Evolutionary conservation across 2,329 filamentous ascomycete species (phyloP), one percentile per base, ranked within the genome.

Genomic region (Exserohilum turcica): DNA sequence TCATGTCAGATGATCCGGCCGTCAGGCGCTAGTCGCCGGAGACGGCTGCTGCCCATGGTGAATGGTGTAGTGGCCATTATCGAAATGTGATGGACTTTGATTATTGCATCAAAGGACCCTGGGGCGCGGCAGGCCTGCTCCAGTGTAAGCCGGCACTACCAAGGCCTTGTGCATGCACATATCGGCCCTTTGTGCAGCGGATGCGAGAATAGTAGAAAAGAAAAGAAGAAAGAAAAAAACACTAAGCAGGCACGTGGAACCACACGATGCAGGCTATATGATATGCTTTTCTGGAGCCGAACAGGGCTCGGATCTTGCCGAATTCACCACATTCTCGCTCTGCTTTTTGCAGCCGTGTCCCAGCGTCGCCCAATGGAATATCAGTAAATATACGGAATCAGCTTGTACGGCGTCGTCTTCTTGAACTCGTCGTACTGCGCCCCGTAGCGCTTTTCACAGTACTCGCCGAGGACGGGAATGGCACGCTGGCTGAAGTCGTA

Each of bases 391-490:
- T 60, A 71, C 13, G 71, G 72, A 36, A 74, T 60, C 28, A 74
- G 64, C 28, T 61, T 61, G 44, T 73, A 78, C n/a, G 66, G 72
- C 2, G 74, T 76, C 48, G 72, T 71, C 54, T 70, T 63, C 70
- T 76, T 78, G 60, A 76, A 76, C 47, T 69, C 60, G 21, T 65
- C 55, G 74, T 76, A 78, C n/a, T 71, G 68, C 29, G 68, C 66
- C 0, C 75, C 76, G 55, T 79, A 79, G 40, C 68, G 55, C 50
- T 69, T 69, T 47, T 67, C 62, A 60, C 81, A 79, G 60, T 84
- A 83, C 50, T 77, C 68, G 60, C 82, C 79, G 53, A 84, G 60
- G 5, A 77, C 68, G 0, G 80, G 80, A 27, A 84, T 76, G 1
- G 68, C 76, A 3, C 77, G 71, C 2, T 60, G 67, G 6, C 67